Percentiles rank a stretch among this genome's conserved stretches.
Conservation (phyloP, 768 basidiomycete species). For the Asterophora lycoperdoides region DNA sequence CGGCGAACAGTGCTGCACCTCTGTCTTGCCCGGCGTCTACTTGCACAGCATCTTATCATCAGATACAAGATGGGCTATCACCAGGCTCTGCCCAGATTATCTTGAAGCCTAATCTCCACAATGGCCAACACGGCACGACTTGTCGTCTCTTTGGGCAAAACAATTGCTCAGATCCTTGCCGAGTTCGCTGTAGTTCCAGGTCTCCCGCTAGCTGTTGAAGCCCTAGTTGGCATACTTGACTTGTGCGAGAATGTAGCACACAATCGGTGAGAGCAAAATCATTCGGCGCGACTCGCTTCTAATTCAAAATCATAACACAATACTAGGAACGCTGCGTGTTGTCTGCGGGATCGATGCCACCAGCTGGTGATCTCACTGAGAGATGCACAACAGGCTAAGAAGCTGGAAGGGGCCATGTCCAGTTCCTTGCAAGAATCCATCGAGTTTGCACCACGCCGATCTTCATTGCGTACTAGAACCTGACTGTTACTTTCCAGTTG, state of each 20-base stretch:
- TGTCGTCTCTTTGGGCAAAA: constrained; percentile 29
- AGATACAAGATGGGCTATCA: neutral
- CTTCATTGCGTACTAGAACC: neutral
- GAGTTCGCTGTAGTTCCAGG: constrained; percentile 47
- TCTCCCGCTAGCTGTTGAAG: constrained; percentile 37
- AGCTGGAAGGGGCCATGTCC: constrained; percentile 28
- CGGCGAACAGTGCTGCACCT: neutral
- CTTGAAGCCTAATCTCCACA: neutral
- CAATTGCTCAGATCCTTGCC: constrained; percentile 42
- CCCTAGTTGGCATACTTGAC: constrained; percentile 39
- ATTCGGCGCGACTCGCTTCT: neutral
- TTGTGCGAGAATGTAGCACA: constrained; percentile 43
- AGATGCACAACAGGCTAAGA: constrained; percentile 28
- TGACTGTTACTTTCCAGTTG: constrained; percentile 16
- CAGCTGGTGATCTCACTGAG: constrained; percentile 36
- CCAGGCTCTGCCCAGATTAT: neutral
- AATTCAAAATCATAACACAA: constrained; percentile 1
- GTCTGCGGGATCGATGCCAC: constrained; percentile 45
- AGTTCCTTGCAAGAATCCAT: constrained; percentile 31
- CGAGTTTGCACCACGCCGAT: constrained; percentile 12
- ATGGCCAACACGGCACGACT: constrained; percentile 12
- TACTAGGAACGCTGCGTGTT: constrained; percentile 37
- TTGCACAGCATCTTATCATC: constrained; percentile 4
- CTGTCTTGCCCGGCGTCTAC: neutral
- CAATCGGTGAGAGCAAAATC: constrained; percentile 37